phyloP scores from a whole-genome alignment of 257 asterid species.

The Solanum ossicruentum region DNA sequence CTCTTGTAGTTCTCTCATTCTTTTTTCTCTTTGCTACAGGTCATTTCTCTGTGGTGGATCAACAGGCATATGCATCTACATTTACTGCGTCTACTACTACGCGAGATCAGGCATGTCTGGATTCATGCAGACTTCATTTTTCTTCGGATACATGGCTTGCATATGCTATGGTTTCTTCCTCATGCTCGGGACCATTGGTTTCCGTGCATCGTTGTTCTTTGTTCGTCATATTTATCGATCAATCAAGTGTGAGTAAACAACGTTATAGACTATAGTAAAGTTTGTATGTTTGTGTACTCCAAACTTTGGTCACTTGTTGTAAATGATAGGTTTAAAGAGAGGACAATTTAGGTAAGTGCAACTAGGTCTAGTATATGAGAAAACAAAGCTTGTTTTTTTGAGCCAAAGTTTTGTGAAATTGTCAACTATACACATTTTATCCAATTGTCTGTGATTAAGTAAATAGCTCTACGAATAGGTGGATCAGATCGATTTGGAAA shows the following conservation, averaged over 20 bases:
- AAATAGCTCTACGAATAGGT: too few species aligned
- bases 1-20: not conserved
- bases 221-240: conserved; percentile 10
- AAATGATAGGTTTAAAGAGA: not conserved
- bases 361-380: too few species aligned
- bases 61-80: conserved; percentile 7
- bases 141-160: conserved; percentile 24
- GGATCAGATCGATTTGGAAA: too few species aligned
- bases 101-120: conserved; percentile 9
- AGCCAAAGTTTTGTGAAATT: not conserved
- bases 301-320: not conserved
- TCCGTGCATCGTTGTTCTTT: conserved; percentile 5
- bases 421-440: not conserved
- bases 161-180: conserved; percentile 20
- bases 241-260: conserved; percentile 15
- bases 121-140: conserved; percentile 19
- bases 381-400: too few species aligned
- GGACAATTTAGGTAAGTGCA: not conserved
- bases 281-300: not conserved
- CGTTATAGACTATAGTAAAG: not conserved
- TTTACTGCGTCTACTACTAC: conserved; percentile 9
- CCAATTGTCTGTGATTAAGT: too few species aligned
- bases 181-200: conserved; percentile 16
- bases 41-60: conserved; percentile 20
- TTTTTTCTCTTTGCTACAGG: not conserved